Percentiles rank a stretch among this genome's conserved stretches.
These are phyloP conservation scores for Cryptococcus wingfieldii DNA, from an alignment of 1,284 basidiomycete species.

Conservation along the genomic window DNA sequence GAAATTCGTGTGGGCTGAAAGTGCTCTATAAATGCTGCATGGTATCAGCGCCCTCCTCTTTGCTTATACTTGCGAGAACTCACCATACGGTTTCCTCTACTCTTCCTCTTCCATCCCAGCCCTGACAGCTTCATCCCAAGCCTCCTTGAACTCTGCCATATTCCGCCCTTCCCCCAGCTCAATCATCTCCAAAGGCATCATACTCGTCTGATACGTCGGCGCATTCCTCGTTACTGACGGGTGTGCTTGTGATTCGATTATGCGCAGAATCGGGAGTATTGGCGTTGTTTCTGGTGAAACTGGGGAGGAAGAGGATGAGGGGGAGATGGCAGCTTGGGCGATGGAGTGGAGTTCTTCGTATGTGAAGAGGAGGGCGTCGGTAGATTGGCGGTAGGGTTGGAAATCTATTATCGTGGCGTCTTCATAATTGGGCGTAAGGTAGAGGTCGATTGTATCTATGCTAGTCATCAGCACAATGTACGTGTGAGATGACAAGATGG, in stretches of 20 bases:
- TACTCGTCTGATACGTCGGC: constrained; percentile 78
- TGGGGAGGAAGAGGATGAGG: not conserved
- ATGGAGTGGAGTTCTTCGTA: constrained; percentile 69
- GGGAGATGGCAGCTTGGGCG: constrained; percentile 20
- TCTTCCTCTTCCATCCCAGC: constrained; percentile 21
- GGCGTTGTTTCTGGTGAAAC: constrained; percentile 2
- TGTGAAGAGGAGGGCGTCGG: constrained; percentile 79
- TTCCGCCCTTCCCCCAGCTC: constrained; percentile 68
- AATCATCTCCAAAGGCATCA: constrained; percentile 85
- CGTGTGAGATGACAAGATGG: not conserved
- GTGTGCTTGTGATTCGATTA: constrained; percentile 69
- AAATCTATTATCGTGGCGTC: constrained; percentile 81
- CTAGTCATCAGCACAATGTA: not conserved
- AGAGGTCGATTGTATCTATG: constrained; percentile 77
- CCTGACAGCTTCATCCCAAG: constrained; percentile 39
- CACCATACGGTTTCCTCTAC: not conserved
- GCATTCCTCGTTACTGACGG: constrained; percentile 62
- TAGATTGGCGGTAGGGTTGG: constrained; percentile 78
- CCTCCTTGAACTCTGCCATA: constrained; percentile 62
- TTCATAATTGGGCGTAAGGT: constrained; percentile 72
- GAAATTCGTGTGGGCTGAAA: too few species aligned
- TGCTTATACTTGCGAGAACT: not conserved
- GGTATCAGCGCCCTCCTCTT: not conserved
- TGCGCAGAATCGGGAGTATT: constrained; percentile 56
- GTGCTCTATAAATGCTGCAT: not conserved